Evolutionary conservation across 2,329 filamentous ascomycete species (phyloP), one percentile per base, ranked within the genome.

Genomic region (Penicillium concentricum): DNA sequence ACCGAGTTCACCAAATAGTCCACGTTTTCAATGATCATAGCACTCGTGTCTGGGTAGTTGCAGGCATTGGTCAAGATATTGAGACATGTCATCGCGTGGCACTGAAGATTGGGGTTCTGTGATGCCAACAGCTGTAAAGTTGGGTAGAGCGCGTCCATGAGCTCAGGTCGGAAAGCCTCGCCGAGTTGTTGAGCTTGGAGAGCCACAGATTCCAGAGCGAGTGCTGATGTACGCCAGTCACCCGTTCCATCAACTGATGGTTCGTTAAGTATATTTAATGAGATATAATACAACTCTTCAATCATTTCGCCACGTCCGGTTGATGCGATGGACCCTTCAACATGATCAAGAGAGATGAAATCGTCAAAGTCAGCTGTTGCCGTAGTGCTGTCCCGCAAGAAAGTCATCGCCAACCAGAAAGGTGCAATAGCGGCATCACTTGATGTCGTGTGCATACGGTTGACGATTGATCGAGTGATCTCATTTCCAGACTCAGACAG

Each of bases 1-100:
- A 99, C 86, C 0, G 94, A 91, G 69, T 97, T 97, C 59, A 97
- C 88, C 75, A 99, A 89, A 72, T 99, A 99, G 73, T 99, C 94
- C 16, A 91, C 92, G 59, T 99, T 99, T 51, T 89, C 86, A 28
- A 97, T 84, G 38, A 99, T 87, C 62, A 99, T 79, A 16, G 90
- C 86, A 26, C 88, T 88, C 5, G 93, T 88, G 65, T 82, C 87
- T 0, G 70, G 60, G 67, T 97, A 99, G 2, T 84, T 85, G 66
- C 91, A 97, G 0, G 88, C 82, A 2, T 75, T 69, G 1, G 93
- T 88, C n/a, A 97, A 79, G 18, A 86, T 84, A 67, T 97, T 94
- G 15, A 99, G 80, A 35, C 90, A 89, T 4, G 86, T 84, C 61
- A 97, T 88, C 5, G 93, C 91, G 72, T 97, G 92, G 32, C 85